Conservation (phyloP, 495 filamentous ascomycete species). For the Chaetomium tenue region DNA sequence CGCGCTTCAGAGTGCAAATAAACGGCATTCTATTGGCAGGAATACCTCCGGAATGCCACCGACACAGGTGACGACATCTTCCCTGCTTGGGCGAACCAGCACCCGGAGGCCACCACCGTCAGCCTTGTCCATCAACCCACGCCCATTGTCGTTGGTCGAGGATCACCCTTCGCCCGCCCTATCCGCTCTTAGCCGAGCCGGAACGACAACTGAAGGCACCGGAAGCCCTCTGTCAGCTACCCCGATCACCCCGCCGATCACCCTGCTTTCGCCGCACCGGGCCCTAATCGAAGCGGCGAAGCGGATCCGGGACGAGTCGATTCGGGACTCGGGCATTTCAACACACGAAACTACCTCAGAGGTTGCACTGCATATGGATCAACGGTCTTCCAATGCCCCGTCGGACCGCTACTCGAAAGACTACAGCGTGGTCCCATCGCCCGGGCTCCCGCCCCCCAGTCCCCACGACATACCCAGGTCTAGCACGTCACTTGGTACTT, state of each 20-base stretch:
- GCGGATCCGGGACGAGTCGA: not conserved
- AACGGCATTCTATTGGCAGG: slow-evolving; percentile 44
- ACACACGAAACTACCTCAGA: not conserved
- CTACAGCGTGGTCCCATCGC: not conserved
- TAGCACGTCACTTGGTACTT: slow-evolving; percentile 29
- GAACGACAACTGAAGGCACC: slow-evolving; percentile 6
- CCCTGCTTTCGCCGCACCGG: slow-evolving; percentile 23
- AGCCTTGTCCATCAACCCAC: slow-evolving; percentile 40
- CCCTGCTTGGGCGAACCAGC: slow-evolving; percentile 21
- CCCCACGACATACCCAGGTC: slow-evolving; percentile 24
- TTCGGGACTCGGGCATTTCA: slow-evolving; percentile 2
- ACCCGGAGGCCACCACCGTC: slow-evolving; percentile 44
- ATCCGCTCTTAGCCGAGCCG: slow-evolving; percentile 14
- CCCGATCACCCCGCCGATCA: slow-evolving; percentile 34
- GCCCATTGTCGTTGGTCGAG: slow-evolving; percentile 50
- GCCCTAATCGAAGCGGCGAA: not conserved
- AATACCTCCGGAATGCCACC: slow-evolving; percentile 22
- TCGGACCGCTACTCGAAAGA: not conserved
- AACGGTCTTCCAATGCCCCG: not conserved
- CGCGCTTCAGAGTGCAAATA: slow-evolving; percentile 44
- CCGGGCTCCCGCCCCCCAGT: not conserved
- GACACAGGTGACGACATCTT: slow-evolving; percentile 11
- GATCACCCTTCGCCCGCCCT: slow-evolving; percentile 48
- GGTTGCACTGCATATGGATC: not conserved
- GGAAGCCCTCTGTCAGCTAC: slow-evolving; percentile 22